phyloP scores from a whole-genome alignment of 2,329 filamentous ascomycete species.

The Microcyclospora tardicrescens region DNA sequence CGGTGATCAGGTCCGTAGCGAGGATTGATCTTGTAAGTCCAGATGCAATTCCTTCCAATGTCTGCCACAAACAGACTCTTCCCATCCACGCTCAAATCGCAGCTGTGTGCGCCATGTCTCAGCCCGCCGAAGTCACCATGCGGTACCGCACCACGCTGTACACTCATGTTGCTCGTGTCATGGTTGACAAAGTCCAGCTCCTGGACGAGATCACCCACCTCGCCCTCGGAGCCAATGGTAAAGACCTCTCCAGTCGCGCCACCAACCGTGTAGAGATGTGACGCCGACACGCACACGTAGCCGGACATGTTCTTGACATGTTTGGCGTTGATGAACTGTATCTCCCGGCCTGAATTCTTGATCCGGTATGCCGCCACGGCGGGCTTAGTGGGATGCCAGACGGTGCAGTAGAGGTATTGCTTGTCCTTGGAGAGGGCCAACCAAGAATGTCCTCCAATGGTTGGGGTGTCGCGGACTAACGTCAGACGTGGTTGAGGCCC shows the following conservation, averaged over 20 bases:
- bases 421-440: conserved; percentile 20
- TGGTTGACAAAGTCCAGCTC: conserved; percentile 20
- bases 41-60: conserved; percentile 25
- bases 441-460: conserved; percentile 24
- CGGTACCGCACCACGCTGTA: conserved; percentile 15
- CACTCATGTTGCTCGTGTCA: conserved; percentile 16
- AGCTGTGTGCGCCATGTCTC: conserved; percentile 21
- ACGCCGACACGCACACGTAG: conserved; percentile 20
- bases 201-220: conserved; percentile 20
- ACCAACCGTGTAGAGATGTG: conserved; percentile 21
- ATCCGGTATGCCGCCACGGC: conserved; percentile 21
- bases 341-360: conserved; percentile 9
- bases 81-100: conserved; percentile 20
- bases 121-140: conserved; percentile 24
- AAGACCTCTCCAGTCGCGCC: conserved; percentile 24
- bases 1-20: not conserved
- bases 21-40: conserved; percentile 17
- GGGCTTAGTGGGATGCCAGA: conserved; percentile 22
- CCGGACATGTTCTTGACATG: conserved; percentile 19
- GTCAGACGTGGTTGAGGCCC: conserved; percentile 6
- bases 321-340: conserved; percentile 21
- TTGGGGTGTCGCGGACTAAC: conserved; percentile 16
- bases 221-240: conserved; percentile 15
- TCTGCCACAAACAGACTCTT: conserved; percentile 21
- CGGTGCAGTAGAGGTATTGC: conserved; percentile 22